Conservation (phyloP, 257 asterid species). For the Nicotiana noctiflora region DNA sequence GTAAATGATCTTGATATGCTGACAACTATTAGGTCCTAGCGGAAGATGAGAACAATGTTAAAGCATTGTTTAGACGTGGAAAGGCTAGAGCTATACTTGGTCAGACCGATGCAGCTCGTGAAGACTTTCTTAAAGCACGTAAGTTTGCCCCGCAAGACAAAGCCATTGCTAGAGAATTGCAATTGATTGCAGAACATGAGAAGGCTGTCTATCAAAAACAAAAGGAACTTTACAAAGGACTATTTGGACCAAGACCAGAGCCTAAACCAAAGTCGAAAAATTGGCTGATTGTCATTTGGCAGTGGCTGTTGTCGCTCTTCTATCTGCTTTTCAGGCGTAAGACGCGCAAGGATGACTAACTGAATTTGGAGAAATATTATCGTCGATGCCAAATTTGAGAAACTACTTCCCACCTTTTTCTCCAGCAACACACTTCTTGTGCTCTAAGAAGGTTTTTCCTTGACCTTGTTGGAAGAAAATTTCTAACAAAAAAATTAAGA, state of each 20-base stretch:
- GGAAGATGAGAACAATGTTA: slow-evolving; percentile 81
- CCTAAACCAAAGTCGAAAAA: slow-evolving; percentile 43
- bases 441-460: background rate
- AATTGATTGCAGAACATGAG: slow-evolving; percentile 69
- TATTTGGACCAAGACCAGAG: slow-evolving; percentile 66
- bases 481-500: background rate
- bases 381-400: background rate
- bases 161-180: slow-evolving; percentile 63
- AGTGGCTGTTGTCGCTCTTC: slow-evolving; percentile 63
- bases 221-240: slow-evolving; percentile 88
- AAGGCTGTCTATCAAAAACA: slow-evolving; percentile 83
- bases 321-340: slow-evolving; percentile 43
- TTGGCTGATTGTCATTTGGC: slow-evolving; percentile 55
- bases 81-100: slow-evolving; percentile 95
- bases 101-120: slow-evolving; percentile 91
- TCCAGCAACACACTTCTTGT: background rate
- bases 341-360: slow-evolving; percentile 53
- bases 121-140: slow-evolving; percentile 77
- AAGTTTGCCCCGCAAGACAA: slow-evolving; percentile 80
- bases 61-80: slow-evolving; percentile 86
- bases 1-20: background rate
- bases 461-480: background rate
- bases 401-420: background rate
- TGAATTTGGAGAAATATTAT: background rate
- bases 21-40: slow-evolving; percentile 49